Evolutionary conservation across 2,329 filamentous ascomycete species (phyloP).

Genomic region (Phialemoniopsis sp.): DNA sequence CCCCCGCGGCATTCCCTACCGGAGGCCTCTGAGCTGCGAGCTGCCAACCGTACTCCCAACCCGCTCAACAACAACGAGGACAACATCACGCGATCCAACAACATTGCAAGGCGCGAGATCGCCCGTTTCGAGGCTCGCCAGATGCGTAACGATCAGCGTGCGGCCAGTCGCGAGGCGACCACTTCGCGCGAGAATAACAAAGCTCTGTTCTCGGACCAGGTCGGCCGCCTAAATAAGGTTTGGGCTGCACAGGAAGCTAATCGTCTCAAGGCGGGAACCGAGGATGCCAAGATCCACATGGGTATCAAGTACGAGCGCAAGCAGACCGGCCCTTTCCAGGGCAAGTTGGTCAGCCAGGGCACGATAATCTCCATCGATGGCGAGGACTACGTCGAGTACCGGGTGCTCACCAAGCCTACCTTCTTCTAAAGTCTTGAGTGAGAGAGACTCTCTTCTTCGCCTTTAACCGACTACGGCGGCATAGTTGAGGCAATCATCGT

Average conservation of each 20-base stretch:
- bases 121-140: conserved; percentile 47
- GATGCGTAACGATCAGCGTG: conserved; percentile 44
- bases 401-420: conserved; percentile 58
- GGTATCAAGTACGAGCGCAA: conserved; percentile 62
- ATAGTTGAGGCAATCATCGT: too few species aligned
- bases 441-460: not conserved
- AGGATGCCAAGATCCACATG: conserved; percentile 53
- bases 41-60: conserved; percentile 22
- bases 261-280: conserved; percentile 33
- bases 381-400: conserved; percentile 64
- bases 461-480: too few species aligned
- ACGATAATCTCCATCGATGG: conserved; percentile 61
- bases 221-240: conserved; percentile 49
- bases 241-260: conserved; percentile 51
- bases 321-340: conserved; percentile 54
- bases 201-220: conserved; percentile 39
- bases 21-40: conserved; percentile 25
- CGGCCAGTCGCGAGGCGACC: conserved; percentile 33
- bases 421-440: conserved; percentile 45
- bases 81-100: conserved; percentile 41
- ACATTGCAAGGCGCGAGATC: conserved; percentile 47
- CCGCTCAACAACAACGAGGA: conserved; percentile 15
- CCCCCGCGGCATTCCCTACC: conserved; percentile 25
- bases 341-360: conserved; percentile 59
- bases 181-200: conserved; percentile 18